Evolutionary conservation across 2,329 filamentous ascomycete genomes (phyloP), one percentile per base, ranked within the genome.

Genomic region (Periconia sp.): DNA sequence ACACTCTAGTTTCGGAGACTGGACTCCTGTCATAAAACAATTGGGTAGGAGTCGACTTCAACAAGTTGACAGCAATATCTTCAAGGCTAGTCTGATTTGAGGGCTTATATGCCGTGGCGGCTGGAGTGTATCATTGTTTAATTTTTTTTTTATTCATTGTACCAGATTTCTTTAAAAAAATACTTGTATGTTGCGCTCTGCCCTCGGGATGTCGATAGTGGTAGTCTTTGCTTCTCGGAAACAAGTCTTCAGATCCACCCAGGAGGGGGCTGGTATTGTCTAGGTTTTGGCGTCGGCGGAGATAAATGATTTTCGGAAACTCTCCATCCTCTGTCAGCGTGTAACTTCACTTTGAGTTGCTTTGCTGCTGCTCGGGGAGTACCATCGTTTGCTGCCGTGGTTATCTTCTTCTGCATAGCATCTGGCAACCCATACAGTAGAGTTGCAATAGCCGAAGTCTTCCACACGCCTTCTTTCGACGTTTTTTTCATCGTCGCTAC

Each of bases 311-410:
- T 45, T 2, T 48, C 61, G 0, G 61, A 65, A 1, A 55, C 21
- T 13, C 61, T 41, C 63, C 63, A 66, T 0, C 54, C 55, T 3
- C 15, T 24, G 4, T 43, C 60, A 0, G 56, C 41, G 4, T 49
- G 32, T 10, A 61, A 33, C 32, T 48, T 56, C 0, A 61, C 59
- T 34, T 47, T 57, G 0, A 66, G 1, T 12, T 57, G 40, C 18
- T 66, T 66, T 0, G 61, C 61, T 23, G 56, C 59, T 0, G 58
- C 26, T 15, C 59, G 22, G 10, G 63, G 61, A 1, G 58, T 60
- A 0, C 53, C 52, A 0, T 26, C 8, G 37, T 3, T 16, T 36
- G 0, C 23, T 23, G 3, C 12, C 3, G 13, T 23, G 37, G 47
- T 48, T 0, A 62, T 29, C n/a, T 50, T 43, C 3, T 29, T 30